phyloP scores from a whole-genome alignment of 164 flowering plant species.

The Saururus chinensis region DNA sequence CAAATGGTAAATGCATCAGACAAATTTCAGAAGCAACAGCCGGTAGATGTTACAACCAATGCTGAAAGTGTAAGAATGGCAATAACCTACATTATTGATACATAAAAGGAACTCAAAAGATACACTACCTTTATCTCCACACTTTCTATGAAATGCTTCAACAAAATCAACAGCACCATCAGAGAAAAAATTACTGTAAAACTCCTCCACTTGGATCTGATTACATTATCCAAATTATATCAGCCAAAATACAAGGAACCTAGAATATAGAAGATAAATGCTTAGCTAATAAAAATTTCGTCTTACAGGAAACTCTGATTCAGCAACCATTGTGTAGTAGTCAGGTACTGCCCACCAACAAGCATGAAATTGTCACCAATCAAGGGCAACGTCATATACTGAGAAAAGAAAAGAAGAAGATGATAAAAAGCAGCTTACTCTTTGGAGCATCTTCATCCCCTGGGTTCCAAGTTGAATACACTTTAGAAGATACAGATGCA shows the following conservation, averaged over 20 bases:
- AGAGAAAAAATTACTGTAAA: conserved; percentile 65
- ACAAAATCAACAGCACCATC: conserved; percentile 50
- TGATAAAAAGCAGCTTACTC: conserved; percentile 29
- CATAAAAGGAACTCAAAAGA: not conserved
- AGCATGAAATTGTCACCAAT: not conserved
- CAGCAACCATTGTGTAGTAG: conserved; percentile 54
- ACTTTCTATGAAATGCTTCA: conserved; percentile 57
- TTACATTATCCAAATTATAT: not conserved
- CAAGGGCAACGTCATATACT: not conserved
- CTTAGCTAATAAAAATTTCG: conserved; percentile 1
- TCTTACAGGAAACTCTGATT: conserved; percentile 70
- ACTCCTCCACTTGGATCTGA: conserved; percentile 66
- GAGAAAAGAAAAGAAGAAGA: not conserved
- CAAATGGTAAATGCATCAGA: not conserved
- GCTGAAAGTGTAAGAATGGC: not conserved
- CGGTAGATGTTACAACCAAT: too few relatives aligned
- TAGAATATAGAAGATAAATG: not conserved
- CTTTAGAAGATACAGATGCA: conserved; percentile 26
- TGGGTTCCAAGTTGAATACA: conserved; percentile 30
- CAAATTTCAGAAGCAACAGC: not conserved
- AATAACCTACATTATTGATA: too few relatives aligned
- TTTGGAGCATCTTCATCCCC: conserved; percentile 73
- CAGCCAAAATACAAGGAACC: not conserved
- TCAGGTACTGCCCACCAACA: conserved; percentile 47
- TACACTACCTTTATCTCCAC: conserved; percentile 84